Evolutionary conservation across 805 yeast species (phyloP), one percentile per base, ranked within the genome.

Genomic region (Kregervanrija fluxuum): DNA sequence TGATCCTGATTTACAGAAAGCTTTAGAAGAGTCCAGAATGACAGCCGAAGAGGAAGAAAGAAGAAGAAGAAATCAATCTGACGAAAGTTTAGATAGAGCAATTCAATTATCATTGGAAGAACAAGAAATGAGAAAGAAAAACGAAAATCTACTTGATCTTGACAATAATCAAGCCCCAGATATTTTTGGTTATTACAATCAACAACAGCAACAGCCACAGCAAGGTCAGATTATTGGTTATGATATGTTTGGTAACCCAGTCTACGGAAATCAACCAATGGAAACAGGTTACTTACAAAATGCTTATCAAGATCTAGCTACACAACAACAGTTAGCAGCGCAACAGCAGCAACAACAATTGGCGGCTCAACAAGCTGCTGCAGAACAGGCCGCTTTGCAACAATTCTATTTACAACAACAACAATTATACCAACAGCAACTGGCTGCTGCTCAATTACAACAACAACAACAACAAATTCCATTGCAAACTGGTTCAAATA

Each of bases 11-110:
- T 67, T 91, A 52, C 82, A 79, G 62, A 73, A 73, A 40, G 97
- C 96, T 0, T 67, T 91, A 43, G 95, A 85, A 54, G 83, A 82
- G 57, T 83, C 95, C 42, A 76, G 78, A 56, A 62, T 72, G 54
- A 86, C 95, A 1, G 96, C 95, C 1, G 89, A 84, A 51, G 90
- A 85, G 49, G 96, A 89, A 53, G 85, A 79, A 49, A 71, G 70
- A 43, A 71, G 82, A 50, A 70, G 80, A 54, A 67, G 68, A 40
- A 74, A 68, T 37, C 74, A 70, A 35, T 64, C 71, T 30, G 85
- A 80, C 50, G 79, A 78, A 15, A 88, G 82, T 28, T 68, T 85
- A 41, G 75, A 76, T 47, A 75, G 79, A 38, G 95, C 95, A 1
- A 69, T 85, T 48, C 76, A 78, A 62, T 70, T 86, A 53, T 77